Base-by-base conservation (phyloP, 257 asterid genomes). In the Solanum commersonii region DNA sequence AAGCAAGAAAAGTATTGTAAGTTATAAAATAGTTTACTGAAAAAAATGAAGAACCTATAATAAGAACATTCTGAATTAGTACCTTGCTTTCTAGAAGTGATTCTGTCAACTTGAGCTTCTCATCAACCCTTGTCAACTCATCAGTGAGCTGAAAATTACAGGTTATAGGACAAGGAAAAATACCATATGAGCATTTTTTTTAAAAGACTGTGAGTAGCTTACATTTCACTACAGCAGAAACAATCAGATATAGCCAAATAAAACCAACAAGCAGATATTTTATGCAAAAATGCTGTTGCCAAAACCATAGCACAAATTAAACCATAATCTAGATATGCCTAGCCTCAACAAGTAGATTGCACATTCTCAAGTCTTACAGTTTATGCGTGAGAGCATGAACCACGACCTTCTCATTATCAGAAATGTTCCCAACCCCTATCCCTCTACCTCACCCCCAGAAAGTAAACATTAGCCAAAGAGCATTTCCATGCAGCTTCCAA, bases 81-180 rank as follows among this genome's bases (percentile, higher is more conserved):
- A 96, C 99, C 96, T 94, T 96, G 98, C 97, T 95, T 89, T 96
- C 93, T 42, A 96, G 93, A 87, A 93, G 94, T 74, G 98, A 94
- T 90, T 96, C 99, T 56, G 97, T 93, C 88, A 95, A 90, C 92
- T 96, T 96, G 89, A 96, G 98, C 92, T 95, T 96, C 93, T 88
- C 96, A 5, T 95, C 99, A 88, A 95, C 96, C 92, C 93, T 95
- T 37, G 95, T 56, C 94, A 96, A 90, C 92, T 96, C 99, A 9
- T 95, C 99, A 37, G 96, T 95, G 81, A 96, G 96, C 99, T 96
- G 23, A 82, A 42, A 42, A 49, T 18, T 82, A 49, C 25, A 59
- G 25, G 65, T 56, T 7, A 20, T 18, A 49, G 70, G 86, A 82
- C 70, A 31, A 49, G 59, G 33, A 16, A 49, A 63, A 49, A 49